Conservation (phyloP, 129 eudicot species). For the Escallonia rubra region DNA sequence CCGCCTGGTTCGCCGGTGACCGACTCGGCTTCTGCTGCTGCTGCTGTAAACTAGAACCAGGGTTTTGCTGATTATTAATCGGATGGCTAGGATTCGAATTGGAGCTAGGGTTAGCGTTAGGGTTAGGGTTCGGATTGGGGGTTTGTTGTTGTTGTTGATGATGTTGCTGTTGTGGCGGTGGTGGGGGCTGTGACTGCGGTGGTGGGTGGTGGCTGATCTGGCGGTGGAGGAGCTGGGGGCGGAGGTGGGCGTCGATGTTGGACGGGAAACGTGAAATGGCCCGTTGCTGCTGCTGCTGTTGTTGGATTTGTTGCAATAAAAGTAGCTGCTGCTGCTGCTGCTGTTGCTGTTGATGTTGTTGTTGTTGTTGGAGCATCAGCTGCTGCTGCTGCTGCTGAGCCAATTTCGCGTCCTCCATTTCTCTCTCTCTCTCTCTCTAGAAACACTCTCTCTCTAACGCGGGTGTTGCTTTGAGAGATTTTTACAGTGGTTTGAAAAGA, state of each 20-base stretch:
- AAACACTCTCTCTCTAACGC: neutral
- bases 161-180: constrained; percentile 14
- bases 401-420: constrained; percentile 43
- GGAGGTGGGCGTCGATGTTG: constrained; percentile 73
- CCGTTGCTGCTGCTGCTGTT: constrained; percentile 41
- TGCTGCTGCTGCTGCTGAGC: constrained; percentile 35
- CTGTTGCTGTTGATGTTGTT: constrained; percentile 42
- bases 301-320: constrained; percentile 39
- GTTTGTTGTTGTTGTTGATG: too few species aligned
- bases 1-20: constrained; percentile 42
- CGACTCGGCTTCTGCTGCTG: constrained; percentile 2
- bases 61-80: constrained; percentile 2
- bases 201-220: constrained; percentile 17
- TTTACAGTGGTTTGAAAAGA: too few species aligned
- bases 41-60: constrained; percentile 9
- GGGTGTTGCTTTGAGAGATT: too few species aligned
- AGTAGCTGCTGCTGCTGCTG: constrained; percentile 44
- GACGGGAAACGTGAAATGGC: constrained; percentile 89
- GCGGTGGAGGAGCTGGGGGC: constrained; percentile 37
- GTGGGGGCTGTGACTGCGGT: constrained; percentile 9
- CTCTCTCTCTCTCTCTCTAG: constrained; percentile 5
- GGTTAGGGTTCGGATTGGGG: constrained; percentile 26
- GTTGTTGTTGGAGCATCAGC: constrained; percentile 14
- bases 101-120: constrained; percentile 22
- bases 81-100: constrained; percentile 8